Percentiles rank a stretch among this genome's conserved stretches.
Evolutionary conservation across 352 stramenopile species (phyloP).

Genomic region (Pilasporangium apinafurcum): DNA sequence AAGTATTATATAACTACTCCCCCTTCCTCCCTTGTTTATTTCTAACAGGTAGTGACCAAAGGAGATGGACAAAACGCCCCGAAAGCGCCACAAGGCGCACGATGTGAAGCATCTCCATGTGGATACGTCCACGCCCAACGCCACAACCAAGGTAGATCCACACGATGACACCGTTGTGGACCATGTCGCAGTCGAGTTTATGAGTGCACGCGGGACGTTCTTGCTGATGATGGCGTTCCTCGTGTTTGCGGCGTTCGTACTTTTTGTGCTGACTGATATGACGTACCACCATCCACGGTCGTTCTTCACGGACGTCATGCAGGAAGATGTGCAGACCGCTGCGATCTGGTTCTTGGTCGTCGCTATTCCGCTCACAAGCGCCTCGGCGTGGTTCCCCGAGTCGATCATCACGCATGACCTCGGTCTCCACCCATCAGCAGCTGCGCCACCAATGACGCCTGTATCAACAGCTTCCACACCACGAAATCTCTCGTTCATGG

Average conservation of each 20-base stretch:
- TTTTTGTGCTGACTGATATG: slow-evolving; percentile 52
- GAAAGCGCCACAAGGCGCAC: slow-evolving; percentile 1
- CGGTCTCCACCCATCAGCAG: too few species aligned
- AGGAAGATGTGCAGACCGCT: slow-evolving; percentile 22
- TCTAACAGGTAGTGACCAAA: too few species aligned
- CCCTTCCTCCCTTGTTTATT: background rate
- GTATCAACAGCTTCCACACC: slow-evolving; percentile 18
- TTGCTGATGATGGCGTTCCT: slow-evolving; percentile 45
- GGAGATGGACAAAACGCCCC: too few species aligned
- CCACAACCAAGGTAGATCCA: background rate
- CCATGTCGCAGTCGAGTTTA: slow-evolving; percentile 5
- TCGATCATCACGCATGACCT: slow-evolving; percentile 44
- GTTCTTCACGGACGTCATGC: slow-evolving; percentile 19
- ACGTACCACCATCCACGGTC: slow-evolving; percentile 27
- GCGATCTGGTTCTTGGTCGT: slow-evolving; percentile 42
- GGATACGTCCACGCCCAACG: background rate
- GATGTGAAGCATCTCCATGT: slow-evolving; percentile 2
- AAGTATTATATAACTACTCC: too few species aligned
- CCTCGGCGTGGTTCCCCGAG: slow-evolving; percentile 46
- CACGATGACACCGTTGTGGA: background rate
- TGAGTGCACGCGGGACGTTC: slow-evolving; percentile 44
- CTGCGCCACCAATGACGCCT: slow-evolving; percentile 8
- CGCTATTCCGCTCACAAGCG: slow-evolving; percentile 47
- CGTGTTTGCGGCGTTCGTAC: slow-evolving; percentile 57
- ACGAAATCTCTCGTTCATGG: slow-evolving; percentile 4